phyloP scores from a whole-genome alignment of 768 basidiomycete genomes.

The Collybia mongolica region DNA sequence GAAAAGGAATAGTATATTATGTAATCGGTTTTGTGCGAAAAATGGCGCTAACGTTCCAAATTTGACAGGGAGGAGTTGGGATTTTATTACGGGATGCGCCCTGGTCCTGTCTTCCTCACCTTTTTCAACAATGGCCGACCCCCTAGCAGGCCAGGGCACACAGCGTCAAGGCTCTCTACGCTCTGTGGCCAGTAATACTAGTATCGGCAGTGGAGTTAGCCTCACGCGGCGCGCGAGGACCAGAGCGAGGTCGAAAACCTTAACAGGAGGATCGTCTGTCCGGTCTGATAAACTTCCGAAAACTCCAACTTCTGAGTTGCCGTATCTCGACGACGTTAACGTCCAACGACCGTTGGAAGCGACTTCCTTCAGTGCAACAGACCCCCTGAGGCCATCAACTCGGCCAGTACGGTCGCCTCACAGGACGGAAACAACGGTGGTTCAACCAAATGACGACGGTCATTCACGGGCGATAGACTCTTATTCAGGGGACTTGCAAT shows the following conservation, averaged over 20 bases:
- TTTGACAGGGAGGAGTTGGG: slow-evolving; percentile 5
- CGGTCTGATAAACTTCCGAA: slow-evolving; percentile 20
- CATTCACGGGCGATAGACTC: slow-evolving; percentile 1
- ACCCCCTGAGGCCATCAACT: slow-evolving; percentile 13
- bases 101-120: slow-evolving; percentile 13
- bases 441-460: not conserved
- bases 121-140: slow-evolving; percentile 25
- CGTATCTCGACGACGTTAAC: slow-evolving; percentile 26
- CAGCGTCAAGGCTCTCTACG: slow-evolving; percentile 40
- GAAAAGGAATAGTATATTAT: not conserved
- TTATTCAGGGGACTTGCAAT: slow-evolving; percentile 4
- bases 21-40: slow-evolving; percentile 6
- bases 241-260: slow-evolving; percentile 53
- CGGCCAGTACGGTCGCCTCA: slow-evolving; percentile 28
- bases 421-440: slow-evolving; percentile 5
- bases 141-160: slow-evolving; percentile 8
- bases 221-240: slow-evolving; percentile 54
- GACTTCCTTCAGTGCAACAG: slow-evolving; percentile 9
- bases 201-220: slow-evolving; percentile 46
- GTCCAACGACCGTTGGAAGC: slow-evolving; percentile 22
- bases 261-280: slow-evolving; percentile 31
- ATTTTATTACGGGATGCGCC: slow-evolving; percentile 10
- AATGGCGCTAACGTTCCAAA: slow-evolving; percentile 3
- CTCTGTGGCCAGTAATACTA: slow-evolving; percentile 49
- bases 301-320: slow-evolving; percentile 28